phyloP scores from a whole-genome alignment of 768 basidiomycete species.

The Podaxis sp. region DNA sequence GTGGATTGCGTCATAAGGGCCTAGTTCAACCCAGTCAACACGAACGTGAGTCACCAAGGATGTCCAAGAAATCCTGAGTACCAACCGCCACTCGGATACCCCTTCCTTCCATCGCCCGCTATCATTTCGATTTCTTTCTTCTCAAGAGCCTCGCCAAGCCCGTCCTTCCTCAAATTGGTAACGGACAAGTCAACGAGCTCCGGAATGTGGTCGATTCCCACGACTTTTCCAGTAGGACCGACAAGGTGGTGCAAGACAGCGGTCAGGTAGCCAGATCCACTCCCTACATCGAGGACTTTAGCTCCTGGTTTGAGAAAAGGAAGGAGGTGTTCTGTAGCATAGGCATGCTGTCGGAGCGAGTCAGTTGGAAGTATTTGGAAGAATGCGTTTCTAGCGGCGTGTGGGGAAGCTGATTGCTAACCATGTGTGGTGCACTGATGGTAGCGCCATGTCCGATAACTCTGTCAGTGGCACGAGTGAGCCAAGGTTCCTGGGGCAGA shows the following conservation, averaged over 20 bases:
- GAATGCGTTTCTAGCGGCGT: not conserved
- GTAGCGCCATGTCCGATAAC: slow-evolving; percentile 83
- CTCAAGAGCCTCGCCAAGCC: slow-evolving; percentile 52
- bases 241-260: slow-evolving; percentile 82
- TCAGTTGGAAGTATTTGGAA: not conserved
- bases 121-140: slow-evolving; percentile 59
- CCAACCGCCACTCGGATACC: slow-evolving; percentile 37
- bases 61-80: not conserved
- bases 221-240: slow-evolving; percentile 53
- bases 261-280: slow-evolving; percentile 83
- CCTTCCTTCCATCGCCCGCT: slow-evolving; percentile 78
- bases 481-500: not conserved
- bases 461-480: slow-evolving; percentile 32
- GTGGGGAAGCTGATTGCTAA: slow-evolving; percentile 23
- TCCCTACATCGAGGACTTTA: slow-evolving; percentile 85
- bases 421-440: slow-evolving; percentile 97
- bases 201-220: slow-evolving; percentile 91
- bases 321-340: slow-evolving; percentile 77
- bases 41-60: not conserved
- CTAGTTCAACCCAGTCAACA: slow-evolving; percentile 25
- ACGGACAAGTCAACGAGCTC: slow-evolving; percentile 72
- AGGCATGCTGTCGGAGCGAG: slow-evolving; percentile 60
- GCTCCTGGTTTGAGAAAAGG: slow-evolving; percentile 68
- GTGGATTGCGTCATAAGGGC: slow-evolving; percentile 83
- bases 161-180: slow-evolving; percentile 66